Conservation (phyloP, 306 rosid genomes). For the Alnus glutinosa region DNA sequence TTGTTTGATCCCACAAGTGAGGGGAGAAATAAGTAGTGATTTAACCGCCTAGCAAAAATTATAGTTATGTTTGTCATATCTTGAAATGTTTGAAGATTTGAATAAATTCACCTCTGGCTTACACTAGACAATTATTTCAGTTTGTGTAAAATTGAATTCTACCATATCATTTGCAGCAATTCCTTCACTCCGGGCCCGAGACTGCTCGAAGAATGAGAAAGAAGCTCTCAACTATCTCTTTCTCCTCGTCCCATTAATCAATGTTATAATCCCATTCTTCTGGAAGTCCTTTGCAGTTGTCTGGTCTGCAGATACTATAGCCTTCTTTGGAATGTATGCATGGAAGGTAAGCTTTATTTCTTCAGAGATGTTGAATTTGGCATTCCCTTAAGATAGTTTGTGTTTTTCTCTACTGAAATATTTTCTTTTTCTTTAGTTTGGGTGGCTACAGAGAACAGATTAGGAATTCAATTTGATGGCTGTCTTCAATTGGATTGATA, state of each 20-base stretch:
- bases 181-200: slow-evolving; percentile 94
- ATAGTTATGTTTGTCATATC: slow-evolving; percentile 1
- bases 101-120: slow-evolving; percentile 8
- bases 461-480: slow-evolving; percentile 34
- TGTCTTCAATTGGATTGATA: slow-evolving; percentile 11
- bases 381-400: background rate
- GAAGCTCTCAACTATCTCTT: slow-evolving; percentile 97
- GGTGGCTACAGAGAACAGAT: slow-evolving; percentile 71
- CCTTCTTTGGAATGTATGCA: slow-evolving; percentile 90
- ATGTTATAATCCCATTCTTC: slow-evolving; percentile 86
- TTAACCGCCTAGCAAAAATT: background rate
- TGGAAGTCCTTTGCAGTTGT: slow-evolving; percentile 94
- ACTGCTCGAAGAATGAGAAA: slow-evolving; percentile 95
- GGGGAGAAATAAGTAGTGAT: too few relatives aligned
- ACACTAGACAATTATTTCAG: slow-evolving; percentile 8
- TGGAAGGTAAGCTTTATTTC: slow-evolving; percentile 69
- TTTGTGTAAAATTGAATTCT: slow-evolving; percentile 6
- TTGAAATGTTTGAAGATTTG: slow-evolving; percentile 5
- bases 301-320: slow-evolving; percentile 86
- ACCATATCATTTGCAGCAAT: slow-evolving; percentile 57
- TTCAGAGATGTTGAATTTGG: background rate
- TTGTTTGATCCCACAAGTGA: too few relatives aligned
- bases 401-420: slow-evolving; percentile 21
- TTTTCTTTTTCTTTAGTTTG: slow-evolving; percentile 49
- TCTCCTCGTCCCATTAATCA: slow-evolving; percentile 81